Percentiles rank a stretch among this genome's conserved stretches.
These are phyloP conservation scores for Fusarium haematococcum DNA, from an alignment of 2,329 filamentous ascomycete species.

Conservation along the genomic window DNA sequence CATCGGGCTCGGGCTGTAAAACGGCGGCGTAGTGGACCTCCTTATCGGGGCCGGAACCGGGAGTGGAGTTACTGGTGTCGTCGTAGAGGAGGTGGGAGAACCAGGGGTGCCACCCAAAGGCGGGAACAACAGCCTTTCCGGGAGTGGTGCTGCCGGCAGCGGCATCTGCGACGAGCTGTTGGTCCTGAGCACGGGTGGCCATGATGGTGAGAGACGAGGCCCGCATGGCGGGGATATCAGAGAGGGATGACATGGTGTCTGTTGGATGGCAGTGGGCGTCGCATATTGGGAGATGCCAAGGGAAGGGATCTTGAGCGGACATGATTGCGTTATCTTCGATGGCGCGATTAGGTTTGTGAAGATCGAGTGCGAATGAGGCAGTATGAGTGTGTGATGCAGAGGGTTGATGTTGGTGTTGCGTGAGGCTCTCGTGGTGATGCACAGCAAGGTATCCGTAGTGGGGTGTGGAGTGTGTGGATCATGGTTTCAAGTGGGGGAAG, in stretches of 20 bases:
- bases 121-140: constrained; percentile 62
- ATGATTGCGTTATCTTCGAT: constrained; percentile 1
- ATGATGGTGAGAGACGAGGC: constrained; percentile 77
- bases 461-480: background rate
- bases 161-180: constrained; percentile 72
- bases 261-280: constrained; percentile 90
- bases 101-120: constrained; percentile 92
- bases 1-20: constrained; percentile 65
- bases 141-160: constrained; percentile 68
- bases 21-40: constrained; percentile 74
- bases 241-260: constrained; percentile 75
- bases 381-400: background rate
- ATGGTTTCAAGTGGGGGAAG: background rate
- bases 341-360: background rate
- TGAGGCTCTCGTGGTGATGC: constrained; percentile 2
- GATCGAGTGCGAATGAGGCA: background rate
- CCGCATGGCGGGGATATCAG: constrained; percentile 72
- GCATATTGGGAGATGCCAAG: constrained; percentile 78
- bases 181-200: constrained; percentile 81
- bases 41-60: constrained; percentile 54
- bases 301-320: constrained; percentile 57
- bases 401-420: constrained; percentile 1
- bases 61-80: constrained; percentile 55
- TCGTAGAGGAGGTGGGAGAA: constrained; percentile 83
- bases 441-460: background rate